A percentile compares a stretch with the other conserved stretches of the same genome.
Conservation (phyloP, 1,139 yeast species). For the Saccharomyces hybrid region DNA sequence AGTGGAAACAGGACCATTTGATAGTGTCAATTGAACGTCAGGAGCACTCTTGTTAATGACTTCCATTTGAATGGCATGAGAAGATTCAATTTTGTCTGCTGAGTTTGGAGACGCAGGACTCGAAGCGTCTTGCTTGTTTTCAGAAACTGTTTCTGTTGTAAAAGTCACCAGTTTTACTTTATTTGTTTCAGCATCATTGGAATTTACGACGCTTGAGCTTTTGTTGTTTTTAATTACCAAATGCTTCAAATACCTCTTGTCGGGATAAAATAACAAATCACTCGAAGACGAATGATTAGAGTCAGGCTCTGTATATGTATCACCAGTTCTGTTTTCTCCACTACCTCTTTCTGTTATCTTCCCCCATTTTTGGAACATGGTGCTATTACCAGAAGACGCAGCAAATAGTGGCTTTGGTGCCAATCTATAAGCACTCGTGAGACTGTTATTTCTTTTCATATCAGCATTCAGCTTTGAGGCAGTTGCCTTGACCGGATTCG, state of each 20-base stretch:
- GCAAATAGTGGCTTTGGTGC: conserved; percentile 35
- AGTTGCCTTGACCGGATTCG: conserved; percentile 49
- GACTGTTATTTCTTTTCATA: conserved; percentile 50
- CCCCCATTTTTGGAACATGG: background rate
- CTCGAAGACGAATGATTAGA: conserved; percentile 5
- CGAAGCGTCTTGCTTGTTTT: background rate
- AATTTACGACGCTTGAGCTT: conserved; percentile 8
- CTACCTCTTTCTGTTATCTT: background rate
- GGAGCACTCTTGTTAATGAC: background rate
- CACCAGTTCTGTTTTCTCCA: background rate
- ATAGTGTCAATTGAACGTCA: background rate
- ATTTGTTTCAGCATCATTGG: background rate
- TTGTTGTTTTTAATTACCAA: conserved; percentile 17
- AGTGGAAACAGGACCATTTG: background rate
- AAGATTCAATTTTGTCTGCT: background rate
- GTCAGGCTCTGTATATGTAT: background rate
- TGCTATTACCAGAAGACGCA: conserved; percentile 8
- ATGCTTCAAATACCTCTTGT: conserved; percentile 22
- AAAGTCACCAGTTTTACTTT: background rate
- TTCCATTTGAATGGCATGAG: background rate
- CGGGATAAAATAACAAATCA: conserved; percentile 26
- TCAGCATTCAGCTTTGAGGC: conserved; percentile 35
- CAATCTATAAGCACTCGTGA: conserved; percentile 57
- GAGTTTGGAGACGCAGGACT: background rate
- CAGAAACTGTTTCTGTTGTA: background rate